Base-by-base conservation (phyloP, 2,329 filamentous ascomycete species). In the Thelonectria discophora region DNA sequence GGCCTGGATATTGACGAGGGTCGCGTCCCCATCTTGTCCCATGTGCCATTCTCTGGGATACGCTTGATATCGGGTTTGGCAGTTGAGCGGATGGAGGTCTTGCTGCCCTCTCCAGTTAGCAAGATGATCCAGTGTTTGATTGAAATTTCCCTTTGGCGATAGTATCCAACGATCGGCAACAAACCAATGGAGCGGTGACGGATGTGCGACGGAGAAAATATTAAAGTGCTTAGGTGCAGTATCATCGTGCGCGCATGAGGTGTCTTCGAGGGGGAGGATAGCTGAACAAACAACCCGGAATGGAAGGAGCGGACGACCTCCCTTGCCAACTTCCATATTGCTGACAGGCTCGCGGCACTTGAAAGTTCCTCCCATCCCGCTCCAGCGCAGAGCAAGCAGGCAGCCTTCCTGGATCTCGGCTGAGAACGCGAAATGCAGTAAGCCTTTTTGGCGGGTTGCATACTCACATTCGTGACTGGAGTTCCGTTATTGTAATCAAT, bases 401-500 rank as follows among this genome's bases (percentile, higher is more conserved):
- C n/a, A 9, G 20, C 48, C 39, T 17, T 5, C 21, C 34, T 43
- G 42, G 34, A 40, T 43, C 39, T 49, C 47, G 46, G 20, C 46
- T 40, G 47, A 50, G 24, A 30, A 11, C 39, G 50, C 34, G 15
- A 56, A n/a, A 30, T 30, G 34, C 46, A 24, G 45, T 47, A 24
- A 17, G 40, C 37, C 55, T 50, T 51, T 42, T 51, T 24, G 47
- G 47, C 47, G 32, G 8, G 46, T 46, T 57, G 46, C 55, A 50
- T 50, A 32, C 42, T 39, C 18, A 34, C 39, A 39, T 48, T 46
- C 53, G 30, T 34, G 8, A 40, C 40, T 6, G 42, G 42, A 17
- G 40, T 30, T 47, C 27, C 52, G 30, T 37, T 21, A 32, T 45
- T 18, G 34, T 20, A 17, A 21, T 11, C 15, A 46, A 7, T 30